Evolutionary conservation across 2,329 filamentous ascomycete genomes (phyloP).

Genomic region (Zymoseptoria passerinii): DNA sequence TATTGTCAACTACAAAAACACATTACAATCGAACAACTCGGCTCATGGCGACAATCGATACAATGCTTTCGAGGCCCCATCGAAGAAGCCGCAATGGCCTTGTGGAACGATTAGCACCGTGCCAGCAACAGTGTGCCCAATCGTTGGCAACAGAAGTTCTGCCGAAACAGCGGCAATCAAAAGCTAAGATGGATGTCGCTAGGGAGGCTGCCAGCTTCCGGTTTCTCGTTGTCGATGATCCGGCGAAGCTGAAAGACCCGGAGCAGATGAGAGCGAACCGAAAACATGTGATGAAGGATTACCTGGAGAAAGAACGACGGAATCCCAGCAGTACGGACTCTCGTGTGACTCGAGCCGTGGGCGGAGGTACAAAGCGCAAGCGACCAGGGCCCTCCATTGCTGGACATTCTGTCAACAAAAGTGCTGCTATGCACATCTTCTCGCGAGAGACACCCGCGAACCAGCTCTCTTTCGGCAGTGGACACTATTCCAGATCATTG

Average conservation of each 20-base stretch:
- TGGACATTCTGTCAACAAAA: not conserved
- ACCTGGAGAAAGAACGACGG: constrained; percentile 23
- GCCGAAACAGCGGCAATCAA: not conserved
- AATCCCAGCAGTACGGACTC: constrained; percentile 21
- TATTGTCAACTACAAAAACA: not conserved
- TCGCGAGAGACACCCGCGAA: not conserved
- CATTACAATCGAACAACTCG: not conserved
- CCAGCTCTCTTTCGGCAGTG: not conserved
- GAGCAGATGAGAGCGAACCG: constrained; percentile 24
- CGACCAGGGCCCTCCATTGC: not conserved
- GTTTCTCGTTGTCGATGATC: constrained; percentile 24
- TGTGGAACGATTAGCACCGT: not conserved
- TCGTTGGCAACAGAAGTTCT: not conserved
- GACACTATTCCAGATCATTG: not conserved
- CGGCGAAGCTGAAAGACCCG: constrained; percentile 22
- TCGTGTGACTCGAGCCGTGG: constrained; percentile 12
- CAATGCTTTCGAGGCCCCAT: not conserved
- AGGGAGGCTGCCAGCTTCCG: constrained; percentile 3
- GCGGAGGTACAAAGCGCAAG: constrained; percentile 10
- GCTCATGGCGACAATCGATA: not conserved
- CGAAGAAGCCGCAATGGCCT: not conserved
- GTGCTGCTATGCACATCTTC: constrained; percentile 1
- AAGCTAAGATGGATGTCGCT: not conserved
- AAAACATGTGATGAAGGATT: constrained; percentile 27
- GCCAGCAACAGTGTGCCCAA: not conserved